Conservation (phyloP, 306 rosid species). For the Senna tora region DNA sequence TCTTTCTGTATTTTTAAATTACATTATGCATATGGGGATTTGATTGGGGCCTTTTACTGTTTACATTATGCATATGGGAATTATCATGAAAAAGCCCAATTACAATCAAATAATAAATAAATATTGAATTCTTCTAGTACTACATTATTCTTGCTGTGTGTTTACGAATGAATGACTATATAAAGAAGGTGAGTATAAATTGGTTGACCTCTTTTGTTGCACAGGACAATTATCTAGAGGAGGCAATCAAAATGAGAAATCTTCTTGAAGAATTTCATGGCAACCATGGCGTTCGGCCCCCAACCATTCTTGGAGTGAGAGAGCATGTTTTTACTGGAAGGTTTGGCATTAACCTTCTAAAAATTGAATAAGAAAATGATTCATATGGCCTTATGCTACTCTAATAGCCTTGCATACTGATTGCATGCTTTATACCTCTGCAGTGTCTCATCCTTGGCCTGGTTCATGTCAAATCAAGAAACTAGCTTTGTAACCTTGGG, state of each 20-base stretch:
- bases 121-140: background rate
- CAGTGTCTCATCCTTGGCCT: conserved; percentile 99
- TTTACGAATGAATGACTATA: conserved; percentile 14
- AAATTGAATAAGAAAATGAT: conserved; percentile 26
- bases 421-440: conserved; percentile 38
- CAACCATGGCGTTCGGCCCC: conserved; percentile 79
- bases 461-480: conserved; percentile 99
- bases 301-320: conserved; percentile 95
- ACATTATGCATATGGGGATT: background rate
- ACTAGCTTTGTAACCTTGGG: conserved; percentile 98
- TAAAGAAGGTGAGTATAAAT: conserved; percentile 15
- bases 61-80: no score
- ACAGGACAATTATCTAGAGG: conserved; percentile 97
- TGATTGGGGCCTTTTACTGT: background rate
- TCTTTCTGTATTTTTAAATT: no score
- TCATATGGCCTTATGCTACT: conserved; percentile 19
- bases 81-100: background rate
- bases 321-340: conserved; percentile 98
- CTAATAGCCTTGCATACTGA: conserved; percentile 33
- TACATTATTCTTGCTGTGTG: background rate
- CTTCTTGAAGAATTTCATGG: conserved; percentile 85
- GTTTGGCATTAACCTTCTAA: conserved; percentile 50
- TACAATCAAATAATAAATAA: background rate
- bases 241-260: conserved; percentile 97
- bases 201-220: conserved; percentile 27